Evolutionary conservation across 2,329 filamentous ascomycete species (phyloP), one percentile per base, ranked within the genome.

Genomic region (Zarea fungicola): DNA sequence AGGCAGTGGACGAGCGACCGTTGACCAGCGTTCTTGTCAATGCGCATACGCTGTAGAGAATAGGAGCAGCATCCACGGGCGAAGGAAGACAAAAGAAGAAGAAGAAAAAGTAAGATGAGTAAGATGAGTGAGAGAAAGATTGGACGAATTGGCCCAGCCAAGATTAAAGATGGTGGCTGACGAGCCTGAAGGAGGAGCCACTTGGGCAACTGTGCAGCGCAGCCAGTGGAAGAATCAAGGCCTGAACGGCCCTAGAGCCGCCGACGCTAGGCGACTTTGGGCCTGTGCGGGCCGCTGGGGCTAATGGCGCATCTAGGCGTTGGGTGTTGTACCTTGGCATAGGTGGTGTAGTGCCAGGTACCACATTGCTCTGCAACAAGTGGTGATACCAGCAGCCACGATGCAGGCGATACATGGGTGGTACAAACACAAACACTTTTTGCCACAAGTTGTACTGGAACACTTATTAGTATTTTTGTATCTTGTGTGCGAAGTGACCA

Each of bases 261-360:
- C 14, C 7, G 19, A 23, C 41, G 32, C 58, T 60, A 61, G 46
- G 29, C 50, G 42, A 40, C 25, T 56, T 57, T 22, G 10, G 55
- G 59, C 34, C 2, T n/a, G 28, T 22, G 22, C 22, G 16, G 32
- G 32, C 26, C 25, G 26, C 43, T 45, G 23, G 34, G 34, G 41
- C n/a, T n/a, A n/a, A n/a, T n/a, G n/a, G n/a, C n/a, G n/a, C n/a
- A n/a, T n/a, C n/a, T n/a, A n/a, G n/a, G n/a, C n/a, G n/a, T n/a
- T n/a, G n/a, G n/a, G n/a, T n/a, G n/a, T n/a, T n/a, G n/a, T n/a
- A n/a, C n/a, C n/a, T n/a, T n/a, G n/a, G n/a, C n/a, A n/a, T n/a
- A n/a, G n/a, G n/a, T n/a, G n/a, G n/a, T n/a, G n/a, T n/a, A n/a
- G n/a, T n/a, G n/a, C n/a, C n/a, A n/a, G n/a, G n/a, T n/a, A n/a